These are phyloP conservation scores for Hysterangium stoloniferum DNA, from an alignment of 768 basidiomycete genomes.

Conservation along the genomic window DNA sequence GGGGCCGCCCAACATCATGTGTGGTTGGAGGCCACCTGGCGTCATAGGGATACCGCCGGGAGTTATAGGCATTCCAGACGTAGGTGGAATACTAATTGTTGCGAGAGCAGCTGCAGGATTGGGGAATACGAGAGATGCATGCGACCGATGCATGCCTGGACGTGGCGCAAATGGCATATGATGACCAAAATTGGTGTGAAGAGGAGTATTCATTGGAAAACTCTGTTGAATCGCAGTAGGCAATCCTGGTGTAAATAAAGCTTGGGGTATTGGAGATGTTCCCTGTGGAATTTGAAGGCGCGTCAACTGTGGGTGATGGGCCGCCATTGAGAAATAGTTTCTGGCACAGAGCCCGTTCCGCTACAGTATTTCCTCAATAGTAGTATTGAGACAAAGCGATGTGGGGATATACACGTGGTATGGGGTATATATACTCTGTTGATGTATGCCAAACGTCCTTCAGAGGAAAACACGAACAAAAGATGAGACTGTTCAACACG, in stretches of 20 bases:
- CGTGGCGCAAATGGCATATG: constrained; percentile 7
- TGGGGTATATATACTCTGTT: too few species aligned
- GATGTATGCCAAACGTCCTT: too few species aligned
- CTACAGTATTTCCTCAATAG: too few species aligned
- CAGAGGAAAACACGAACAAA: too few species aligned
- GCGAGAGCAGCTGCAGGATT: constrained; percentile 28
- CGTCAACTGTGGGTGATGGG: constrained; percentile 7
- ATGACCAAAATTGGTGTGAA: constrained; percentile 1
- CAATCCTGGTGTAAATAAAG: constrained; percentile 8
- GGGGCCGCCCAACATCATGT: constrained; percentile 37
- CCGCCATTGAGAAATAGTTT: background rate
- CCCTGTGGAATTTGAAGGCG: constrained; percentile 11
- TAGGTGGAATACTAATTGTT: constrained; percentile 50
- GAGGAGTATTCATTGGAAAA: constrained; percentile 1
- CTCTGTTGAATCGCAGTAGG: constrained; percentile 10
- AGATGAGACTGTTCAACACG: too few species aligned
- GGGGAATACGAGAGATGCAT: constrained; percentile 10
- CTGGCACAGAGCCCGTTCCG: too few species aligned
- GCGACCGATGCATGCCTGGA: constrained; percentile 6
- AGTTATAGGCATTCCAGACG: constrained; percentile 47
- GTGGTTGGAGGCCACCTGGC: constrained; percentile 38
- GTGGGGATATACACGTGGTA: too few species aligned
- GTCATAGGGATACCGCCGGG: constrained; percentile 48
- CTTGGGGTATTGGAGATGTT: background rate
- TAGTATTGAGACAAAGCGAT: too few species aligned